A percentile compares a stretch with the other conserved stretches of the same genome.
phyloP scores from a whole-genome alignment of 768 basidiomycete species.

The Obba rivulosa region DNA sequence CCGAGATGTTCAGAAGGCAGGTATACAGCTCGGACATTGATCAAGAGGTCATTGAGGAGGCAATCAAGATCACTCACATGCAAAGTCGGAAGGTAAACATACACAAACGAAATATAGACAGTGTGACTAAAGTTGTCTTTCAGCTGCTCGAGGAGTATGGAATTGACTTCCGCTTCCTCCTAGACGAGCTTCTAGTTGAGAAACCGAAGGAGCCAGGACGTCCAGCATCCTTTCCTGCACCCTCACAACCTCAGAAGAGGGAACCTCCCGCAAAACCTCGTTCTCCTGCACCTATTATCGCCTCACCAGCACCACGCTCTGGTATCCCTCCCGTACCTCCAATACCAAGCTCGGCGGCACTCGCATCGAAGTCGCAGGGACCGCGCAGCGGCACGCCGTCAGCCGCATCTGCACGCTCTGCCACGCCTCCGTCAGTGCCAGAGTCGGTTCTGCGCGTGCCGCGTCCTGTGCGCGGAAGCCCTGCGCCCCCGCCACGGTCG shows the following conservation, averaged over 20 bases:
- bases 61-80: constrained; percentile 64
- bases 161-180: constrained; percentile 88
- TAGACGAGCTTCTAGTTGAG: constrained; percentile 64
- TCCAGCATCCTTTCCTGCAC: constrained; percentile 27
- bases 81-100: constrained; percentile 78
- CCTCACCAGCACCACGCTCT: constrained; percentile 10
- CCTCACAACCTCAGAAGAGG: constrained; percentile 26
- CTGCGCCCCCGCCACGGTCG: constrained; percentile 63
- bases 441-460: constrained; percentile 4
- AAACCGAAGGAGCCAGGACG: constrained; percentile 35
- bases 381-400: neutral
- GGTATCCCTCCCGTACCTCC: constrained; percentile 8
- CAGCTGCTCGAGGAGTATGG: constrained; percentile 90
- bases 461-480: constrained; percentile 24
- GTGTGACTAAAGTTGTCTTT: neutral
- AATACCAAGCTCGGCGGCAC: neutral
- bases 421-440: constrained; percentile 10
- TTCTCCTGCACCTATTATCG: constrained; percentile 4
- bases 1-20: constrained; percentile 82
- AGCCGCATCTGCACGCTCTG: neutral
- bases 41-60: constrained; percentile 66
- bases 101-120: neutral
- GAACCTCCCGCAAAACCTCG: constrained; percentile 7
- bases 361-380: neutral
- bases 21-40: constrained; percentile 84